Percentiles rank a stretch among this genome's conserved stretches.
These are phyloP conservation scores for Zizania palustris DNA, from an alignment of 202 grass and related monocot species.

Conservation along the genomic window DNA sequence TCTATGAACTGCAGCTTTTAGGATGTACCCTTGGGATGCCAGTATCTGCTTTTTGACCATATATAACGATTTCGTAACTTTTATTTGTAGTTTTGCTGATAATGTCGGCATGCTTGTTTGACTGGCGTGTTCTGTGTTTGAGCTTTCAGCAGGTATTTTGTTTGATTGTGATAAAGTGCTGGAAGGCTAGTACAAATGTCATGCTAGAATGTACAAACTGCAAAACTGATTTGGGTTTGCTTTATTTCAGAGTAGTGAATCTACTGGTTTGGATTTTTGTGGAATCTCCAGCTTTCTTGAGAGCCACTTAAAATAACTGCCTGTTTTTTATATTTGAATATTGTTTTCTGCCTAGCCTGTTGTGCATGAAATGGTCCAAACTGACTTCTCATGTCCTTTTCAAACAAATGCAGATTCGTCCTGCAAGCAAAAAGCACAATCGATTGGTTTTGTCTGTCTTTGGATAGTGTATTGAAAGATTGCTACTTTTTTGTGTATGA, in stretches of 20 bases:
- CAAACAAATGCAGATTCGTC: not conserved
- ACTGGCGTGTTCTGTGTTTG: not conserved
- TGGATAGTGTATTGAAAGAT: not conserved
- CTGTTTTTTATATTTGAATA: constrained; percentile 4
- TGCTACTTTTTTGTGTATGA: not conserved
- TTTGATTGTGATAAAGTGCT: not conserved
- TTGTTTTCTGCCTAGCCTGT: not conserved
- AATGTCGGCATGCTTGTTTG: constrained; percentile 11
- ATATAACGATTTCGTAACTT: not conserved
- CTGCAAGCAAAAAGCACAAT: not conserved
- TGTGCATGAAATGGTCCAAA: constrained; percentile 17
- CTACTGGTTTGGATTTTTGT: constrained; percentile 1
- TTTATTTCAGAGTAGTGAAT: not conserved
- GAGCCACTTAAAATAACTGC: constrained; percentile 20
- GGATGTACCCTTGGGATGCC: constrained; percentile 9
- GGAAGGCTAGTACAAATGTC: not conserved
- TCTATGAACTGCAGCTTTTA: not conserved
- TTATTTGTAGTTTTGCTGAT: constrained; percentile 25
- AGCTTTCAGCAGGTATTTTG: constrained; percentile 19
- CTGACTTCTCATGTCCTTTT: not conserved
- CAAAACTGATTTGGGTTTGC: not conserved
- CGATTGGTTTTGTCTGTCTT: not conserved
- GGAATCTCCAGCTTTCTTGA: constrained; percentile 17
- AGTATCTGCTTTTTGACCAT: constrained; percentile 9
- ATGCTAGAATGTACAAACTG: not conserved